Evolutionary conservation across 441 rosid genomes (phyloP), one percentile per base, ranked within the genome.

Genomic region (Gossypium davidsonii): DNA sequence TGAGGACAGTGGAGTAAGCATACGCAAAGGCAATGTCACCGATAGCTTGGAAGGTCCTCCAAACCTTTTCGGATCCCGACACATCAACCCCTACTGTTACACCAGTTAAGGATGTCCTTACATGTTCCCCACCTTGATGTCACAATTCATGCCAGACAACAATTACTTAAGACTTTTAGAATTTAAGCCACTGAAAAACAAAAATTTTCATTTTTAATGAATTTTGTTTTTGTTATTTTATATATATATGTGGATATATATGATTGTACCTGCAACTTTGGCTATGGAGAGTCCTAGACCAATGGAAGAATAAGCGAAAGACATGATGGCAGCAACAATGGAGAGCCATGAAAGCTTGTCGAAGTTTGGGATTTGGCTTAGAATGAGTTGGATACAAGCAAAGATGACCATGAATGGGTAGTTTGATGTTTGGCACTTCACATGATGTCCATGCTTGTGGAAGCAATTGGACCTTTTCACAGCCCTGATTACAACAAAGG

Each of bases 271-370:
- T 11, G 74, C 83, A 61, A 83, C 88, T 86, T 81, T 90, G 67
- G 94, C 91, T 6, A 93, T 73, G 83, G 97, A 85, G 63, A 93
- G 92, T 14, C 94, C 92, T 3, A 91, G 72, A 11, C 98, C 98
- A 1, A 93, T 91, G 11, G 82, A 64, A 17, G 97, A 80, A 70
- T 93, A 93, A 67, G 92, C 83, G 31, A 93, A 90, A n/a, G 97
- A 93, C 98, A 93, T 93, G 34, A 91, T 56, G 6, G 97, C 94
- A 0, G 97, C 97, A 9, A 93, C 63, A 37, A 89, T 79, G 6
- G 98, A 93, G 75, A 93, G 98, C 92, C 94, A 90, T n/a, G 96
- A 90, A 55, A 93, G 98, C 80, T 91, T 82, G 87, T 89, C 91
- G 63, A 93, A 93, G 79, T 90, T 85, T 0, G 91, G 93, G 71